These are phyloP conservation scores for Tylopilus orsonianus DNA, from an alignment of 1,284 basidiomycete genomes.

Conservation along the genomic window DNA sequence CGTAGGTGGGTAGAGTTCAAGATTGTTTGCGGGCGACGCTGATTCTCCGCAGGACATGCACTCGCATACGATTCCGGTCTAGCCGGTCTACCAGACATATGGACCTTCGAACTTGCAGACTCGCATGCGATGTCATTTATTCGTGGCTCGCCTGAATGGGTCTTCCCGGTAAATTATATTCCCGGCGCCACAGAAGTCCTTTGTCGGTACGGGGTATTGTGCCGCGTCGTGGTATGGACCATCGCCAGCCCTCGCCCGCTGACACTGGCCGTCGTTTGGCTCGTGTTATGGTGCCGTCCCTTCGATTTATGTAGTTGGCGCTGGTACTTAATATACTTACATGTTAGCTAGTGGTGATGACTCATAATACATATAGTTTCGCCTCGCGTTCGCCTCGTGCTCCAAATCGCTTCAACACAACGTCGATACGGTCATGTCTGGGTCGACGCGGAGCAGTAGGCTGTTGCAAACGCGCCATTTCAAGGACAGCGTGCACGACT, in stretches of 20 bases:
- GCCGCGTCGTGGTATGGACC: not conserved
- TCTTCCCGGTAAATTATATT: slow-evolving; percentile 17
- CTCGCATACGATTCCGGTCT: too few relatives aligned
- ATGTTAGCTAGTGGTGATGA: slow-evolving; percentile 2
- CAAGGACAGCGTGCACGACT: slow-evolving; percentile 36
- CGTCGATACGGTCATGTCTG: slow-evolving; percentile 5
- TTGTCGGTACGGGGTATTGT: not conserved
- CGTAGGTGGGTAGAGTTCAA: too few relatives aligned
- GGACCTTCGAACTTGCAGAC: not conserved
- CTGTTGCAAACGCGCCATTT: slow-evolving; percentile 26
- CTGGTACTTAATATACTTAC: too few relatives aligned
- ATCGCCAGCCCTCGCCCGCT: not conserved
- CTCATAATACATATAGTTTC: not conserved
- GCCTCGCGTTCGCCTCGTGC: too few relatives aligned
- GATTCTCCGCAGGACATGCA: slow-evolving; percentile 11
- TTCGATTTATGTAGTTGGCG: not conserved
- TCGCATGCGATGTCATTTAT: slow-evolving; percentile 6
- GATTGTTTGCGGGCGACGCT: not conserved
- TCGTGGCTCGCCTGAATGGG: slow-evolving; percentile 3
- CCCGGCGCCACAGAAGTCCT: not conserved
- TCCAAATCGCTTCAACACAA: not conserved
- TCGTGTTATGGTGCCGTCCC: not conserved
- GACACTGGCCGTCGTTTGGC: not conserved
- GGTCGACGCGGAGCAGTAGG: slow-evolving; percentile 4
- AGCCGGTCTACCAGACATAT: slow-evolving; percentile 2